Base-by-base conservation (phyloP, 345 rosid species). In the Rhodomyrtus tomentosa region DNA sequence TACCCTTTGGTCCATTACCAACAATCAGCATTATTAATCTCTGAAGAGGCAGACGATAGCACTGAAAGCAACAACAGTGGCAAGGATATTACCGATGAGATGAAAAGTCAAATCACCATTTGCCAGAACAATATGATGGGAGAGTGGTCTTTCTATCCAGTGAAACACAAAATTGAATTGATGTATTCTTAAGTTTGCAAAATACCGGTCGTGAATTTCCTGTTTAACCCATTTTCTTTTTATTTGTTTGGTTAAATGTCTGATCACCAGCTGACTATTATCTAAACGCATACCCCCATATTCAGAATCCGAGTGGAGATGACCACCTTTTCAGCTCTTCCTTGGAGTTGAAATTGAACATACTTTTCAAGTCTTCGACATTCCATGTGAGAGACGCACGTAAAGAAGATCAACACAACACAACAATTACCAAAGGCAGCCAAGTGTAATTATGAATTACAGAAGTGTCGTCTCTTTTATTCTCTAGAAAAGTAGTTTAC, bases 321-420 rank as follows among this genome's bases (percentile, higher is more conserved):
- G 98, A n/a, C 99, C 99, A 95, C 86, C 87, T 93, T 58, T 92
- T 95, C 18, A 96, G 87, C 88, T 96, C 96, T 82, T 95, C 96
- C 89, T 87, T 95, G 0, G 98, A 92, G 87, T 88, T 88, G 88
- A 96, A 96, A 86, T 88, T 92, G 89, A 94, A 96, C 45, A 96
- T 90, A 82, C 83, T 84, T 88, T 73, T 95, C 88, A 90, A 89
- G 85, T 96, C 98, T 83, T 96, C 99, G 84, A 89, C 86, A 79
- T 93, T 95, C 99, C 99, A 90, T 32, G 95, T 90, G 79, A 96
- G 90, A 87, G 96, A 98, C 95, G 79, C 68, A 55, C 40, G 90
- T 53, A 55, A 42, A 76, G 54, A 48, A 84, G 56, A 72, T 51
- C 82, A 51, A 84, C 58, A 76, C 82, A 51, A 84, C 58, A 76